Conservation (phyloP, 768 basidiomycete species). For the Clitopilus passeckerianus region DNA sequence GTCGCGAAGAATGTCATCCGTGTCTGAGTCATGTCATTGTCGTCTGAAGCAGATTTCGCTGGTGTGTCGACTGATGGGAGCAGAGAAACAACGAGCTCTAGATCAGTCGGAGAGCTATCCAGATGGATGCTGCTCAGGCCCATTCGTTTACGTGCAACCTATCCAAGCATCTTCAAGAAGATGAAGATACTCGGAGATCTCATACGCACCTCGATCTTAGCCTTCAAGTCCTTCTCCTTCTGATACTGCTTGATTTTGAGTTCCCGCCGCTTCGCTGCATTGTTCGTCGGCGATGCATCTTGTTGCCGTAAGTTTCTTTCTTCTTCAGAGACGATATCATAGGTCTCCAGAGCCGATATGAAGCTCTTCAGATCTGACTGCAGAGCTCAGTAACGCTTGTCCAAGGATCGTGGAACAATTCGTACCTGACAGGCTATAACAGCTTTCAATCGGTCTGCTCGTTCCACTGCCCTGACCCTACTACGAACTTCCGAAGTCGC, state of each 20-base stretch:
- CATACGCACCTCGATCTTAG: constrained; percentile 57
- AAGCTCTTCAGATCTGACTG: constrained; percentile 49
- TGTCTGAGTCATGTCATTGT: constrained; percentile 48
- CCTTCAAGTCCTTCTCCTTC: constrained; percentile 76
- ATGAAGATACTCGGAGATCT: background rate
- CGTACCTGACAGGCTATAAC: constrained; percentile 59
- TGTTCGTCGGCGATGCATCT: constrained; percentile 41
- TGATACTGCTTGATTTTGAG: constrained; percentile 89
- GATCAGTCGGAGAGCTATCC: constrained; percentile 38
- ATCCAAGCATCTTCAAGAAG: constrained; percentile 33
- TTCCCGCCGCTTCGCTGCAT: constrained; percentile 73
- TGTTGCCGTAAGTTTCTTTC: constrained; percentile 54
- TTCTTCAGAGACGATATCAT: constrained; percentile 57
- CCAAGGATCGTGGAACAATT: background rate
- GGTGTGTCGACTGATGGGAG: constrained; percentile 33
- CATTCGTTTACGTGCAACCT: constrained; percentile 38
- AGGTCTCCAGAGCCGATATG: constrained; percentile 49
- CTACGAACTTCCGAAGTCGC: constrained; percentile 61
- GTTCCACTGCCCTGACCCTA: constrained; percentile 50
- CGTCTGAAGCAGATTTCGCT: constrained; percentile 15
- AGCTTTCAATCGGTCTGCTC: constrained; percentile 49
- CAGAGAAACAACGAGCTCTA: constrained; percentile 61
- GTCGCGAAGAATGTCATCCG: constrained; percentile 64
- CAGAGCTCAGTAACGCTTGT: constrained; percentile 11
- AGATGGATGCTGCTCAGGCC: constrained; percentile 23